phyloP scores from a whole-genome alignment of 2,329 filamentous ascomycete genomes.

The Cercospora citrullina region DNA sequence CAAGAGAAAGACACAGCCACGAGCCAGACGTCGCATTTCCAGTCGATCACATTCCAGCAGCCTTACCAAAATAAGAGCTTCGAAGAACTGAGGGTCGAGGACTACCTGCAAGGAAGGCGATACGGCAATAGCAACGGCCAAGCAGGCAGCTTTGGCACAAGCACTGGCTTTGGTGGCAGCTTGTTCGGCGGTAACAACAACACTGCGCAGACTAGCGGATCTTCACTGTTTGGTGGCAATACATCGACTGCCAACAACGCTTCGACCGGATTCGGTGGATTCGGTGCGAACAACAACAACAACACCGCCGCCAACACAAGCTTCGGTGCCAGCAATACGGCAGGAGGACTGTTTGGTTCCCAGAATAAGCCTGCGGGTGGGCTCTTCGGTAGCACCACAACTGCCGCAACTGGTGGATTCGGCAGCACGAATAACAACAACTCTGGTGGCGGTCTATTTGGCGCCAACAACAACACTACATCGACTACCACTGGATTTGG shows the following conservation, averaged over 20 bases:
- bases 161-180: slow-evolving; percentile 51
- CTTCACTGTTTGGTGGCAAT: slow-evolving; percentile 44
- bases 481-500: slow-evolving; percentile 19
- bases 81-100: slow-evolving; percentile 67
- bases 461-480: neutral
- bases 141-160: slow-evolving; percentile 76
- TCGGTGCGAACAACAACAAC: slow-evolving; percentile 44
- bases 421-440: slow-evolving; percentile 29
- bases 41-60: slow-evolving; percentile 76
- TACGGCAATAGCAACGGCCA: slow-evolving; percentile 81
- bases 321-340: slow-evolving; percentile 39
- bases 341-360: slow-evolving; percentile 36
- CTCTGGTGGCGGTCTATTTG: slow-evolving; percentile 19
- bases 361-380: slow-evolving; percentile 35
- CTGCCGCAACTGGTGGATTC: slow-evolving; percentile 25
- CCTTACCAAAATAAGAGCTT: slow-evolving; percentile 87
- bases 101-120: slow-evolving; percentile 84
- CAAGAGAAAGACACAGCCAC: slow-evolving; percentile 71
- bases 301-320: slow-evolving; percentile 31
- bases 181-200: slow-evolving; percentile 40
- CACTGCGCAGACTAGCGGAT: slow-evolving; percentile 32
- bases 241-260: slow-evolving; percentile 26
- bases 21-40: slow-evolving; percentile 65
- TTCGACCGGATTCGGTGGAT: slow-evolving; percentile 46
- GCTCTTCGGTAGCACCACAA: slow-evolving; percentile 25